Base-by-base conservation (phyloP, 768 basidiomycete species). In the Suillus clintonianus region DNA sequence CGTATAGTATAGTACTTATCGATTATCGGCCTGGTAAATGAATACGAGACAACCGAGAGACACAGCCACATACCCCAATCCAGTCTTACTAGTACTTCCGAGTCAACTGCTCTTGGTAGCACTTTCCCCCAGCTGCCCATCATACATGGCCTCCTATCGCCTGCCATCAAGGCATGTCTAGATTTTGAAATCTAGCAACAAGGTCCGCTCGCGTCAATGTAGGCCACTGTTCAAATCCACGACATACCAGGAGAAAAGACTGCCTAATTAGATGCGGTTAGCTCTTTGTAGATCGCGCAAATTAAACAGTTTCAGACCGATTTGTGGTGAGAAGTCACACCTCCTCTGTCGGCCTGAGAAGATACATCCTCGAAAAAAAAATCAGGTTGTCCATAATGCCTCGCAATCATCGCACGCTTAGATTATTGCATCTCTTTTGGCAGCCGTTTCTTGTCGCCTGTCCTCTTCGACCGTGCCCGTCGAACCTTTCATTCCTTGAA, bases 291-390 rank as follows among this genome's bases (percentile, higher is more conserved):
- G 24, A 56, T 5, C 5, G 11, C 6, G 15, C 34, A 22, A 37
- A 34, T 47, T 19, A 34, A 24, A 37, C 41, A 42, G 48, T 48
- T n/a, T 55, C 34, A 50, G 51, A 54, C 63, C 34, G 36, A 62
- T 64, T 62, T 19, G 61, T 62, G 51, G 11, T 54, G 42, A 51
- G n/a, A n/a, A 34, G 27, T 63, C 62, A 30, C 62, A 63, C 62
- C 45, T 63, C 45, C 45, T 39, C 34, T 50, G 6, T 30, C 15
- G 32, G 45, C 62, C 60, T 63, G 62, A 50, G 62, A 63, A 63
- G 24, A 63, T 50, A 61, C 22, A 39, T 51, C 62, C 62, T 61
- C 43, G 45, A 62, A 47, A 39, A 61, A 37, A 41, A 14, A 19
- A 60, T n/a, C 45, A 13, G 5, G 11, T 11, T 37, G 30, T 9